phyloP scores from a whole-genome alignment of 257 asterid species.

The Gardenia jasminoides region DNA sequence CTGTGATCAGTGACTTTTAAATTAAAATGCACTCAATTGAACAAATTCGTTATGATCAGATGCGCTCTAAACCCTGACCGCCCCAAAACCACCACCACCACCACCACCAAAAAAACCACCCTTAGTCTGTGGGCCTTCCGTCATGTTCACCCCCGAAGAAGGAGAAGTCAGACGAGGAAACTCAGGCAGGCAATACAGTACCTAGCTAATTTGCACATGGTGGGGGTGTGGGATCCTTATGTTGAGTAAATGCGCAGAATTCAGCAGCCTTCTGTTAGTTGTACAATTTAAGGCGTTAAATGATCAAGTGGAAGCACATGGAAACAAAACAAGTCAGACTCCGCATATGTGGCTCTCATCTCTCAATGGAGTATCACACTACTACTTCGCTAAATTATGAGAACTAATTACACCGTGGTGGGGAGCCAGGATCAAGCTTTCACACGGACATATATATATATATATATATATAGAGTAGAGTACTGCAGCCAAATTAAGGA shows the following conservation, averaged over 20 bases:
- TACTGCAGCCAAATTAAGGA: not conserved
- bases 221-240: not conserved
- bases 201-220: not conserved
- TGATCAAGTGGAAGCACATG: not conserved
- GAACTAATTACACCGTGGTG: no score
- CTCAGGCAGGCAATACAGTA: no score
- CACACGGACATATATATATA: not conserved
- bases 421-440: not conserved
- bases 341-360: no score
- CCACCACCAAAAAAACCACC: not conserved
- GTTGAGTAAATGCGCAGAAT: not conserved
- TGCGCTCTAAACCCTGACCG: not conserved
- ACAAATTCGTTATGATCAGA: not conserved
- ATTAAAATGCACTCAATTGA: not conserved
- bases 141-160: not conserved
- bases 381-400: no score
- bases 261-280: constrained; percentile 5
- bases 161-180: not conserved
- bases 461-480: no score
- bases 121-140: not conserved
- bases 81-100: no score
- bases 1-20: not conserved
- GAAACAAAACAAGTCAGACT: no score
- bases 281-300: constrained; percentile 17
- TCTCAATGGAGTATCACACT: no score